Conservation (phyloP, 2,329 filamentous ascomycete species). For the Neonectria punicea region DNA sequence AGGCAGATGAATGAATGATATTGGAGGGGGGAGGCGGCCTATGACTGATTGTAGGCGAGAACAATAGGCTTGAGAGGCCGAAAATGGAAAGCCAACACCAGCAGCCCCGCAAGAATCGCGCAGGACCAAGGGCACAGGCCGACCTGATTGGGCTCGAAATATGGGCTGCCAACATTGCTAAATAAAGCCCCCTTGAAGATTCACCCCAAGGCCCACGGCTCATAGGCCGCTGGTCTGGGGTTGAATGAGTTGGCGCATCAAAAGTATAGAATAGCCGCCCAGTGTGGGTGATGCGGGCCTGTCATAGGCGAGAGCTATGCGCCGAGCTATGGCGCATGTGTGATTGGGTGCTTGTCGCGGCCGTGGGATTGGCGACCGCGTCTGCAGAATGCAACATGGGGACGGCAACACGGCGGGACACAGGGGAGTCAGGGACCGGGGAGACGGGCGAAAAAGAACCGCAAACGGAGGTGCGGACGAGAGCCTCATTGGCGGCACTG, state of each 20-base stretch:
- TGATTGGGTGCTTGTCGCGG: slow-evolving; percentile 45
- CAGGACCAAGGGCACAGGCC: slow-evolving; percentile 31
- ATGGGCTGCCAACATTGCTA: slow-evolving; percentile 39
- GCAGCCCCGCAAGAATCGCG: slow-evolving; percentile 30
- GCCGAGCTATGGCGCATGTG: slow-evolving; percentile 34
- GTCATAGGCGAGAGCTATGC: slow-evolving; percentile 47
- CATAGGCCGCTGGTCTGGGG: slow-evolving; percentile 39
- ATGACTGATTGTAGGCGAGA: slow-evolving; percentile 7
- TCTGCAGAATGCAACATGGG: slow-evolving; percentile 29
- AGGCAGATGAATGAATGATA: not conserved
- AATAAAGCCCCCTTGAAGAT: slow-evolving; percentile 39
- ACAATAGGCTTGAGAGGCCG: slow-evolving; percentile 8
- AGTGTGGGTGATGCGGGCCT: slow-evolving; percentile 28
- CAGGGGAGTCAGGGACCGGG: slow-evolving; percentile 25
- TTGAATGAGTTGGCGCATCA: slow-evolving; percentile 40
- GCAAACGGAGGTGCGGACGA: slow-evolving; percentile 27
- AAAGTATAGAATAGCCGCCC: slow-evolving; percentile 54
- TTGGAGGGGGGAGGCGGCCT: slow-evolving; percentile 8
- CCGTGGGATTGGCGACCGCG: slow-evolving; percentile 40
- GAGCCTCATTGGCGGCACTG: slow-evolving; percentile 26
- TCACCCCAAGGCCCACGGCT: slow-evolving; percentile 31
- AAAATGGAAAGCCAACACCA: slow-evolving; percentile 12
- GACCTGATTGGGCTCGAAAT: slow-evolving; percentile 38
- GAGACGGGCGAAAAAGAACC: slow-evolving; percentile 26
- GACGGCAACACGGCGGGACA: slow-evolving; percentile 12